Percentiles rank a stretch among this genome's conserved stretches.
Evolutionary conservation across 257 asterid genomes (phyloP).

Genomic region (Oldenlandia corymbosa): DNA sequence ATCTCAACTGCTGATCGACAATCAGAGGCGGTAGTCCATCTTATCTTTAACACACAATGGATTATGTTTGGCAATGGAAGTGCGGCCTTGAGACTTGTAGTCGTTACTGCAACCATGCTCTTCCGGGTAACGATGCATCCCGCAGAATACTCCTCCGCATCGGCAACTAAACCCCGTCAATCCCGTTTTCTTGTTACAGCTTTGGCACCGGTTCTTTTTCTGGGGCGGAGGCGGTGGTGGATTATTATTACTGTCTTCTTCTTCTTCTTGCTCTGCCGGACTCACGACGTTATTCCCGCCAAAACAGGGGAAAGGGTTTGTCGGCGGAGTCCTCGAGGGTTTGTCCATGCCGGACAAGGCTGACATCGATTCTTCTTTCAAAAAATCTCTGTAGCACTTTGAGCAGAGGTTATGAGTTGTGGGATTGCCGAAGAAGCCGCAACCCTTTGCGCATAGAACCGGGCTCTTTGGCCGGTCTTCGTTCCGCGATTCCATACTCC

Average conservation of each 20-base stretch:
- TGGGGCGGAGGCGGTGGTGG: too few species aligned
- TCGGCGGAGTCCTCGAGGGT: neutral
- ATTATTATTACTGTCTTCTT: too few species aligned
- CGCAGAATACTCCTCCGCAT: conserved; percentile 9
- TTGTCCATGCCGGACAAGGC: neutral
- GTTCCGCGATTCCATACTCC: neutral
- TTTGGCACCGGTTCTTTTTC: neutral
- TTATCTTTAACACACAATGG: conserved; percentile 9
- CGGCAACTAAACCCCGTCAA: conserved; percentile 3
- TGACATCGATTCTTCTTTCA: neutral
- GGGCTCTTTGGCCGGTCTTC: neutral
- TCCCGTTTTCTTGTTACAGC: conserved; percentile 10
- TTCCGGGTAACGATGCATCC: conserved; percentile 9
- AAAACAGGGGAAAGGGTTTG: too few species aligned
- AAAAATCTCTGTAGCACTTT: neutral
- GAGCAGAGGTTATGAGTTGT: conserved; percentile 10
- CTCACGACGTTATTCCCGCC: too few species aligned
- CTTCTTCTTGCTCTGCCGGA: too few species aligned
- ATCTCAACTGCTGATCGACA: too few species aligned
- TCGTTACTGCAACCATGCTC: conserved; percentile 7
- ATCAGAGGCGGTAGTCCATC: conserved; percentile 1
- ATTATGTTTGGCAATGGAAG: neutral
- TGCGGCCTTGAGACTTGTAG: neutral
- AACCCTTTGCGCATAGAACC: neutral
- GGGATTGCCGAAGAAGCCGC: conserved; percentile 13